Evolutionary conservation across 306 rosid species (phyloP).

Genomic region (Vachellia collinsii): DNA sequence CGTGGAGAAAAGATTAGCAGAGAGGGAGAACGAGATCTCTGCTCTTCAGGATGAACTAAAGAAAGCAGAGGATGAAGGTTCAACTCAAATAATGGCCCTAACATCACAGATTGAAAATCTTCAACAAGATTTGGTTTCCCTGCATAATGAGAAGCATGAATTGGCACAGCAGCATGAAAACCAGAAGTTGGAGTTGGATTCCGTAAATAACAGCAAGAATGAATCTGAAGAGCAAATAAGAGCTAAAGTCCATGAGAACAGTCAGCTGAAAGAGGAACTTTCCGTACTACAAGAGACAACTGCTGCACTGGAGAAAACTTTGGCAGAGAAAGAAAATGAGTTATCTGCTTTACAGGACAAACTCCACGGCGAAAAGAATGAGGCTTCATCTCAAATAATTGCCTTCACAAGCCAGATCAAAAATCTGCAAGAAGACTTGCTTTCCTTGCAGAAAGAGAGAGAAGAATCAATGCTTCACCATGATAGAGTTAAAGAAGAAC

Average conservation of each 20-base stretch:
- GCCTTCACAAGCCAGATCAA: constrained; percentile 54
- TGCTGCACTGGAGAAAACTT: constrained; percentile 53
- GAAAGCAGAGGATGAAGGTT: constrained; percentile 36
- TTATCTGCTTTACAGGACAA: constrained; percentile 56
- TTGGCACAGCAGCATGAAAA: constrained; percentile 44
- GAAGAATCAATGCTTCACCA: constrained; percentile 56
- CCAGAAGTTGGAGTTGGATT: constrained; percentile 53
- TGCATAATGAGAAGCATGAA: constrained; percentile 57
- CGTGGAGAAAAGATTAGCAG: constrained; percentile 43
- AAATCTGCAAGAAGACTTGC: constrained; percentile 59
- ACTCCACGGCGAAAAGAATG: constrained; percentile 50
- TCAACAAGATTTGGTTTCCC: constrained; percentile 49
- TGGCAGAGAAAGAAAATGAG: constrained; percentile 55
- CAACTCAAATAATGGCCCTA: constrained; percentile 32
- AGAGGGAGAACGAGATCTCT: constrained; percentile 41
- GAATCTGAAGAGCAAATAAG: constrained; percentile 56
- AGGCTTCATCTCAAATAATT: constrained; percentile 54
- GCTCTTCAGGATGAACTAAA: constrained; percentile 39
- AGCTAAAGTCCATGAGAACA: constrained; percentile 45
- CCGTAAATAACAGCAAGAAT: constrained; percentile 43
- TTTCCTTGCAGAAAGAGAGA: constrained; percentile 58
- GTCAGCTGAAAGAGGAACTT: constrained; percentile 52
- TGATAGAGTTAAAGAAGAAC: constrained; percentile 56
- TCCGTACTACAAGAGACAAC: constrained; percentile 36
- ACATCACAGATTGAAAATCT: constrained; percentile 53